Percentiles rank a stretch among this genome's conserved stretches.
phyloP scores from a whole-genome alignment of 2,329 filamentous ascomycete genomes.

The Alternaria sp. region DNA sequence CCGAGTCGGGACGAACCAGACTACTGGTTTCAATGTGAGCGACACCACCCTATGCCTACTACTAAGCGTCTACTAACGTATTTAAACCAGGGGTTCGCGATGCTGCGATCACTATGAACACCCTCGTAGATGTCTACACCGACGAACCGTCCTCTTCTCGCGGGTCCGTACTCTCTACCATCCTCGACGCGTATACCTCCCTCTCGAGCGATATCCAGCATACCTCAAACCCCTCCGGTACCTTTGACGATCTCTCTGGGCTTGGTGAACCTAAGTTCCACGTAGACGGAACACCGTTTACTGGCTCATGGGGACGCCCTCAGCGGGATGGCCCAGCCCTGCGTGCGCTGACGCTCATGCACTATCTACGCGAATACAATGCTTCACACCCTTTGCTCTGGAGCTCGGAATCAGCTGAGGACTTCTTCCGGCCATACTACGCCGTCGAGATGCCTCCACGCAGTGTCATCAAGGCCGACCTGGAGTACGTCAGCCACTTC shows the following conservation, averaged over 20 bases:
- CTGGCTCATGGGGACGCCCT: conserved; percentile 51
- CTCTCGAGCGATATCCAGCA: conserved; percentile 48
- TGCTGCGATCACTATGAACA: conserved; percentile 52
- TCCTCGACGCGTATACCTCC: conserved; percentile 42
- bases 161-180: conserved; percentile 33
- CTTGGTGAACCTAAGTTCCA: conserved; percentile 55
- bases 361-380: conserved; percentile 51
- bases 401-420: conserved; percentile 25
- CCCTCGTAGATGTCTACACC: conserved; percentile 50
- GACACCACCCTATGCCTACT: neutral
- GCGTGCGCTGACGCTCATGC: conserved; percentile 51
- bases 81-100: conserved; percentile 48
- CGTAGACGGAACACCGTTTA: conserved; percentile 46
- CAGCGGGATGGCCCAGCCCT: conserved; percentile 55
- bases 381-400: conserved; percentile 48
- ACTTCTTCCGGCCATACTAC: conserved; percentile 48
- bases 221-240: conserved; percentile 48
- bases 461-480: conserved; percentile 53
- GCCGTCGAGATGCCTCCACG: conserved; percentile 43
- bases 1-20: conserved; percentile 50
- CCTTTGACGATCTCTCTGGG: conserved; percentile 43
- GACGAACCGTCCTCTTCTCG: conserved; percentile 36
- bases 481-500: conserved; percentile 52
- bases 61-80: neutral
- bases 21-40: conserved; percentile 54